Evolutionary conservation across 495 filamentous ascomycete genomes (phyloP), one percentile per base, ranked within the genome.

Genomic region (Lophiostoma macrostomum): DNA sequence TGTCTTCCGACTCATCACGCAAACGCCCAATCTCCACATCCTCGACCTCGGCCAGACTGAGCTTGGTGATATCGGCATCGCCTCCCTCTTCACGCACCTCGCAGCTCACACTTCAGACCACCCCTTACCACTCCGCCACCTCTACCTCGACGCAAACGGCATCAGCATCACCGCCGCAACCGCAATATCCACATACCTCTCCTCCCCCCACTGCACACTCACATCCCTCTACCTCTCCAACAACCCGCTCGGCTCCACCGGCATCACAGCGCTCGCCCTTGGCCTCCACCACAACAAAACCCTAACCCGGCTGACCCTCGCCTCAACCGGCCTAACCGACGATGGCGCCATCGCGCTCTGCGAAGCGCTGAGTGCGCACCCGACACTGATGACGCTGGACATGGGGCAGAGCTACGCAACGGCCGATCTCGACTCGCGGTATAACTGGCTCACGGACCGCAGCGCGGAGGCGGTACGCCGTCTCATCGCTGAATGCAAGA

Each of bases 41-140:
- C 53, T 75, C 29, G 67, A 74, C 58, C 59, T 75, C 10, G 71
- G 73, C 32, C 69, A 72, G 40, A 73, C 71, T 2, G 65, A 72
- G 43, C 55, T 75, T 0, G 67, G 70, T 22, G 69, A 73, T 45
- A 56, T 28, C 0, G 73, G 71, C 16, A 61, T 70, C 11, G 54
- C 60, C 4, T 47, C 52, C 5, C 56, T 73, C 4, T 71, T 75
- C 59, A 36, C 34, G 0, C 28, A 34, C 14, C 55, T 73, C 22
- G 59, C 54, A 7, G 41, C 22, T 14, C 30, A 66, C 29, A 24
- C 36, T 0, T 24, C 43, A 0, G 44, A 49, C 14, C 50, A 52
- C 16, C 43, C 56, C 8, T 16, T 64, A 1, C 19, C 69, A 16
- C 63, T 73, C 4, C 51, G 57, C n/a, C 45, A 71, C 20, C 38